Percentiles rank a stretch among this genome's conserved stretches.
These are phyloP conservation scores for Clarireedia paspali DNA, from an alignment of 2,329 filamentous ascomycete genomes.

Conservation along the genomic window DNA sequence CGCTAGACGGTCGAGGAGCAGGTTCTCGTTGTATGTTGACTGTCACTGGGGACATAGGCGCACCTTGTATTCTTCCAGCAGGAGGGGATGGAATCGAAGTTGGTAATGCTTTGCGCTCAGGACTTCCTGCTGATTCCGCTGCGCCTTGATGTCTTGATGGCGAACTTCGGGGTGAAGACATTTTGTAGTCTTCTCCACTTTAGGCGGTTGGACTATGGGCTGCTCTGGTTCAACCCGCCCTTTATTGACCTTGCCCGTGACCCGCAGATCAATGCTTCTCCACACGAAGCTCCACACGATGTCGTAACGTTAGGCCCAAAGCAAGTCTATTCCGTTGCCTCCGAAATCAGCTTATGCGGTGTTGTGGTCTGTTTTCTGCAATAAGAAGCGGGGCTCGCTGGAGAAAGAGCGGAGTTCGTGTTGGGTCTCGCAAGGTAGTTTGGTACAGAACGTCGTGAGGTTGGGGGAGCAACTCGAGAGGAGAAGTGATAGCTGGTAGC, in stretches of 20 bases:
- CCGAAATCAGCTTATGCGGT: not conserved
- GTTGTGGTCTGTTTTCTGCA: not conserved
- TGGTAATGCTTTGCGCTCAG: slow-evolving; percentile 16
- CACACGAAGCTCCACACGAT: not conserved
- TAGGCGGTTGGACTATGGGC: slow-evolving; percentile 19
- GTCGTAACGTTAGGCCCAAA: not conserved
- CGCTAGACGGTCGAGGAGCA: slow-evolving; percentile 42
- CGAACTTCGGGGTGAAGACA: slow-evolving; percentile 7
- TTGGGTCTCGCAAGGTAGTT: not conserved
- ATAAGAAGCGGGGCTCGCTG: not conserved
- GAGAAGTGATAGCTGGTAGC: not conserved
- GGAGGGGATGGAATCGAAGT: slow-evolving; percentile 18
- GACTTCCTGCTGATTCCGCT: slow-evolving; percentile 19
- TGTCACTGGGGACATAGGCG: slow-evolving; percentile 48
- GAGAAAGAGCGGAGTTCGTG: not conserved
- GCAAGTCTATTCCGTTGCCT: not conserved
- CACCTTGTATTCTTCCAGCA: slow-evolving; percentile 36
- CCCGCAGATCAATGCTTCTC: slow-evolving; percentile 1
- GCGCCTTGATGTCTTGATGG: slow-evolving; percentile 10
- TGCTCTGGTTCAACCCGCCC: not conserved
- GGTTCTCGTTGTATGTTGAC: slow-evolving; percentile 47
- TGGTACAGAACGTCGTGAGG: not conserved
- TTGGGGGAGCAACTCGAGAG: not conserved
- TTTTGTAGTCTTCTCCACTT: slow-evolving; percentile 13
- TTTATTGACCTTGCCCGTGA: slow-evolving; percentile 1